Percentiles rank a stretch among this genome's conserved stretches.
phyloP scores from a whole-genome alignment of 805 yeast genomes.

The Yarrowia sp. region DNA sequence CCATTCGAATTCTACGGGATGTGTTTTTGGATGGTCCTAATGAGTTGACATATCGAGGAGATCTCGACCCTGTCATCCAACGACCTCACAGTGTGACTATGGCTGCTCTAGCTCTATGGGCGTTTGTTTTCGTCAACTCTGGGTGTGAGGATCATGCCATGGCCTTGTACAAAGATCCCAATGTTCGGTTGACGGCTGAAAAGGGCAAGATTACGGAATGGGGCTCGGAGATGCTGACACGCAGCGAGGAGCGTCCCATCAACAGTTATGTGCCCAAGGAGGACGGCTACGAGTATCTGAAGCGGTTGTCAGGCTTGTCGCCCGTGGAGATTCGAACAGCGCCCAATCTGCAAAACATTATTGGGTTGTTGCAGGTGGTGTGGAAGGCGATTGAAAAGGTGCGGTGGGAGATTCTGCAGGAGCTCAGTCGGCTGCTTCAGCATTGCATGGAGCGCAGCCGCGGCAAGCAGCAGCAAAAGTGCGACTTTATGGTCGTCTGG shows the following conservation, averaged over 20 bases:
- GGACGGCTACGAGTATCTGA: conserved; percentile 49
- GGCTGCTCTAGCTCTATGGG: conserved; percentile 20
- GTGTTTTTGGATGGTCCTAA: conserved; percentile 43
- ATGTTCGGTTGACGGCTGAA: neutral
- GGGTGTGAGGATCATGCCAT: conserved; percentile 15
- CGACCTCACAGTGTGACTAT: conserved; percentile 4
- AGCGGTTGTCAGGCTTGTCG: conserved; percentile 40
- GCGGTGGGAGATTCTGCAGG: conserved; percentile 35
- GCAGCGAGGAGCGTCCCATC: conserved; percentile 27
- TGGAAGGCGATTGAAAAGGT: conserved; percentile 31
- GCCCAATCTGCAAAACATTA: conserved; percentile 46
- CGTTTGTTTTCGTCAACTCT: conserved; percentile 1
- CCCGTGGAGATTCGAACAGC: conserved; percentile 39
- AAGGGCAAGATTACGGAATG: neutral
- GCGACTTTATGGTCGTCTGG: conserved; percentile 31
- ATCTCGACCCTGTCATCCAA: conserved; percentile 6
- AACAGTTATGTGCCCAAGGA: conserved; percentile 36
- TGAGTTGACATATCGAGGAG: neutral
- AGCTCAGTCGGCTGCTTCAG: conserved; percentile 30
- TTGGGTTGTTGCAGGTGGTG: conserved; percentile 48
- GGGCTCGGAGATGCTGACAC: conserved; percentile 26
- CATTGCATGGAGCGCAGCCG: conserved; percentile 31
- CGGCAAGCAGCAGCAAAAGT: conserved; percentile 28
- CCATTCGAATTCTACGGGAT: conserved; percentile 59
- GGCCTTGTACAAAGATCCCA: neutral